Evolutionary conservation across 1,284 basidiomycete species (phyloP).

Genomic region (Vanrija pseudolonga): DNA sequence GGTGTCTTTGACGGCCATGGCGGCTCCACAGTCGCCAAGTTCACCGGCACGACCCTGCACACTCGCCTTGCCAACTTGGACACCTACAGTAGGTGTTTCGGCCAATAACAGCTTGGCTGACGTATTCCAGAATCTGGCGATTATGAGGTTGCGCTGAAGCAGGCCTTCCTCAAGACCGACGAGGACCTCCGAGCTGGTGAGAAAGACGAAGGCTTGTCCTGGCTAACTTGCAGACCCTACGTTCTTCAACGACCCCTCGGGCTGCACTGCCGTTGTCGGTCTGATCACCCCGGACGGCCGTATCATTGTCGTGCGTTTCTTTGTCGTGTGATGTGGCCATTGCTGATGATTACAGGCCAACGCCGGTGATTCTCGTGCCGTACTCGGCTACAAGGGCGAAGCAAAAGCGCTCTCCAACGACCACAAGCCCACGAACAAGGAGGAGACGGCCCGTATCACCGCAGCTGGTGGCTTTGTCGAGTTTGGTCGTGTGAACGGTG

Average conservation of each 20-base stretch:
- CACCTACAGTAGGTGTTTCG: slow-evolving; percentile 56
- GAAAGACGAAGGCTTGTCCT: no score
- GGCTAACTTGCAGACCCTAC: slow-evolving; percentile 62
- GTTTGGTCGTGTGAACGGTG: slow-evolving; percentile 94
- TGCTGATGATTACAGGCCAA: slow-evolving; percentile 72
- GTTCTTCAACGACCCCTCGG: slow-evolving; percentile 86
- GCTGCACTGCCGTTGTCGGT: slow-evolving; percentile 92
- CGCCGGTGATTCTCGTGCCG: slow-evolving; percentile 92
- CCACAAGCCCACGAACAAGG: slow-evolving; percentile 91
- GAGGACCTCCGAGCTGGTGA: slow-evolving; percentile 84
- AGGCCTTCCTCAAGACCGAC: slow-evolving; percentile 89
- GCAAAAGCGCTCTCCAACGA: slow-evolving; percentile 87
- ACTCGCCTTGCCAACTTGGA: slow-evolving; percentile 70
- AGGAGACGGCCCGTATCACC: slow-evolving; percentile 80
- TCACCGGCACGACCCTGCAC: slow-evolving; percentile 85
- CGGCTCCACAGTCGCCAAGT: slow-evolving; percentile 84
- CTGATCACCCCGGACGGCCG: slow-evolving; percentile 68
- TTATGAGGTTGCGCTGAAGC: slow-evolving; percentile 77
- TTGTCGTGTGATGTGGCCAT: not conserved
- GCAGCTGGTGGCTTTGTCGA: slow-evolving; percentile 97
- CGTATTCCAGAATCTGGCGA: slow-evolving; percentile 53
- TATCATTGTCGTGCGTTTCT: slow-evolving; percentile 73
- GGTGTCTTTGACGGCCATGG: slow-evolving; percentile 99
- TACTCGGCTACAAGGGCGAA: slow-evolving; percentile 80
- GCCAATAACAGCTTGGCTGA: not conserved